These are phyloP conservation scores for Chaetomium sp. DNA, from an alignment of 2,329 filamentous ascomycete genomes.

Conservation along the genomic window DNA sequence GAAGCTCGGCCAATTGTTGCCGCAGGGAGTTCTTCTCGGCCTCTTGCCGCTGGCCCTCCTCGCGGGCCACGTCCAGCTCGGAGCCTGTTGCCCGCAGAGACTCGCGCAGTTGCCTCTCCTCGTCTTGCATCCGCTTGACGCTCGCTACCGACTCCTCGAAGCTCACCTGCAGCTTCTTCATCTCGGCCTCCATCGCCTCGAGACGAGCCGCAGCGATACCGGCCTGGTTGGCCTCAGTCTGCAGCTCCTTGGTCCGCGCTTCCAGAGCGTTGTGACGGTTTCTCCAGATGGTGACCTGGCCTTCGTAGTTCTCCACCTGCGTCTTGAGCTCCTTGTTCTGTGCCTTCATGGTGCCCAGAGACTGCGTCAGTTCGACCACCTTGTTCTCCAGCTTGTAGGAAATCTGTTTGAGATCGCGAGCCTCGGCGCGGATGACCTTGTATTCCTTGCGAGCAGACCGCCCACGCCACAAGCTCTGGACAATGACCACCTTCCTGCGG, in stretches of 20 bases:
- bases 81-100: conserved; percentile 70
- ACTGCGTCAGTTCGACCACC: conserved; percentile 95
- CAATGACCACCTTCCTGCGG: conserved; percentile 78
- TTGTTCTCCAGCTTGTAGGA: conserved; percentile 99
- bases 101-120: conserved; percentile 80
- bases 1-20: conserved; percentile 81
- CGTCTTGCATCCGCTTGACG: conserved; percentile 90
- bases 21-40: conserved; percentile 78
- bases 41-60: conserved; percentile 69
- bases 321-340: conserved; percentile 86
- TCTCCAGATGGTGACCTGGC: conserved; percentile 93
- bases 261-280: conserved; percentile 86
- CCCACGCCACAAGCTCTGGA: conserved; percentile 91
- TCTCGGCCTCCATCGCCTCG: conserved; percentile 88
- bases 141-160: conserved; percentile 87
- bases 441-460: conserved; percentile 74
- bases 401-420: conserved; percentile 96
- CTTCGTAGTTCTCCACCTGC: conserved; percentile 93
- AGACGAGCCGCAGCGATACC: conserved; percentile 90
- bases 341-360: conserved; percentile 81
- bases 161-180: conserved; percentile 80
- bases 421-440: conserved; percentile 88
- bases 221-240: conserved; percentile 94
- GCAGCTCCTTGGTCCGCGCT: conserved; percentile 83
- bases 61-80: conserved; percentile 73